Conservation (phyloP, 129 eudicot genomes). For the Centaurea solstitialis region DNA sequence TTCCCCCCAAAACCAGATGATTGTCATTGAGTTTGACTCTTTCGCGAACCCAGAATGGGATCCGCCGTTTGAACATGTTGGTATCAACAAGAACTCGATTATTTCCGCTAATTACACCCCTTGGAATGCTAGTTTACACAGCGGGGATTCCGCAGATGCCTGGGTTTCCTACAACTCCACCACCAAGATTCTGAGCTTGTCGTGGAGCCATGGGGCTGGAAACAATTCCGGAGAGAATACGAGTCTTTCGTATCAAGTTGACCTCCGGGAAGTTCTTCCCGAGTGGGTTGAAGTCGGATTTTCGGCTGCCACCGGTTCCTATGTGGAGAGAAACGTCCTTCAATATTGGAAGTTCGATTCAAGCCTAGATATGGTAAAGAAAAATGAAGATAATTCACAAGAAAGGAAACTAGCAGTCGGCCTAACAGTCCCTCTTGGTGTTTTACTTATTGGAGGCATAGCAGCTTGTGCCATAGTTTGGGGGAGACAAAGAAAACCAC, state of each 20-base stretch:
- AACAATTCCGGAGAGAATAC: not conserved
- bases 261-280: constrained; percentile 27
- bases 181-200: constrained; percentile 18
- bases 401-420: constrained; percentile 3
- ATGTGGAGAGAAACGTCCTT: constrained; percentile 15
- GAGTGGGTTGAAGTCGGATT: constrained; percentile 32
- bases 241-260: constrained; percentile 14
- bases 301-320: constrained; percentile 33
- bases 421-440: not conserved
- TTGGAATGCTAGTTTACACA: constrained; percentile 40
- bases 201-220: constrained; percentile 9
- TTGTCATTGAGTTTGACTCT: constrained; percentile 44
- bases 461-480: not conserved
- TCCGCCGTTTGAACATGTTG: constrained; percentile 35
- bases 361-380: not conserved
- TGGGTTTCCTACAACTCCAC: constrained; percentile 26
- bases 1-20: constrained; percentile 16
- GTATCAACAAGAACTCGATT: constrained; percentile 32
- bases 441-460: not conserved
- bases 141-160: constrained; percentile 22
- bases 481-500: not conserved
- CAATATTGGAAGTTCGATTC: constrained; percentile 31
- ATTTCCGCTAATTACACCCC: not conserved
- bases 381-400: not conserved
- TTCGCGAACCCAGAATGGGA: constrained; percentile 33